Evolutionary conservation across 345 rosid genomes (phyloP), one percentile per base, ranked within the genome.

Genomic region (Cardamine occulta): DNA sequence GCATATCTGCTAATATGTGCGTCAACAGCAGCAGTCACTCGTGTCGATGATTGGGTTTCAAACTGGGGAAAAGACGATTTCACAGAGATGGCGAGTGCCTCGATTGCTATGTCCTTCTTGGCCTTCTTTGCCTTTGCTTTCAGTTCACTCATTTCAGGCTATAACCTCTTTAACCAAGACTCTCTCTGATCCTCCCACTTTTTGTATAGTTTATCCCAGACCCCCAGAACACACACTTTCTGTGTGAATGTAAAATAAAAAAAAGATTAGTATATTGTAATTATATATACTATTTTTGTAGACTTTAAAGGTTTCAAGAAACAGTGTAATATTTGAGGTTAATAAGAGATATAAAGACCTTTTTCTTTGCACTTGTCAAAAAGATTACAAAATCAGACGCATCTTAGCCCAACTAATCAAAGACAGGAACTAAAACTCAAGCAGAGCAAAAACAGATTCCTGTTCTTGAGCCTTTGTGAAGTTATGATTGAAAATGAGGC

Each of bases 61-160:
- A 96, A 93, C 70, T 96, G 99, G 99, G 99, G 98, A 18, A 93
- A 89, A 70, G 99, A 96, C 62, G 84, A 84, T 47, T 96, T 96
- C 87, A 96, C 99, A 0, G 82, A 85, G 80, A 96, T 88, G 99
- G 98, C 98, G 1, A 93, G 81, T 80, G 98, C 94, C n/a, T 96
- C 99, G 0, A 79, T 96, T 10, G 93, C 91, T 15, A 86, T 88
- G 88, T 83, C 98, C 10, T 93, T 96, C 76, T 80, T 93, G 32
- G 98, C 91, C 18, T 96, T 96, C 74, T 14, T 82, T 67, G 92
- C 97, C 40, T 91, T 87, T 62, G 94, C 96, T 56, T 76, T 74
- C 60, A 93, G 96, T 82, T 93, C 96, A 8, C 71, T 93, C 7
- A 77, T 96, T 40, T 96, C 99, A 9, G 97, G 91, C 24, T 83